These are phyloP conservation scores for Lasiosphaeria miniovina DNA, from an alignment of 495 filamentous ascomycete genomes.

Conservation along the genomic window DNA sequence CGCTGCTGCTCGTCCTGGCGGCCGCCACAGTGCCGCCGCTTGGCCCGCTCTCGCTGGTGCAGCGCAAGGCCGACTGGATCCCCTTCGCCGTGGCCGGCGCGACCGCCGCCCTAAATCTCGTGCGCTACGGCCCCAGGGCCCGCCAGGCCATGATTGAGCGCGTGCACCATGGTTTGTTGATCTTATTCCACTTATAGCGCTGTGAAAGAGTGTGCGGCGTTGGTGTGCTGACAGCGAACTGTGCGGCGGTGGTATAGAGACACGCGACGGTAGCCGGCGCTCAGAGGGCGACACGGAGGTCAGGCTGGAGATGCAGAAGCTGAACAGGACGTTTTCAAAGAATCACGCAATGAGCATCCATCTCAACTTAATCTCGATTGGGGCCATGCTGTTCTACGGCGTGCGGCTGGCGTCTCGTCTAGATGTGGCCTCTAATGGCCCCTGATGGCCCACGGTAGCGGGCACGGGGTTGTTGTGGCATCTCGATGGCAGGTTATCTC, in stretches of 20 bases:
- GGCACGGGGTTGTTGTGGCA: too few relatives aligned
- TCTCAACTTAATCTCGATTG: slow-evolving; percentile 50
- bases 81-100: slow-evolving; percentile 39
- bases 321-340: slow-evolving; percentile 44
- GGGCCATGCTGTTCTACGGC: slow-evolving; percentile 51
- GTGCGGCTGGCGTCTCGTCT: slow-evolving; percentile 37
- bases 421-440: not conserved
- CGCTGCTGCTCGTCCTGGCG: slow-evolving; percentile 42
- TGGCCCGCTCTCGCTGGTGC: slow-evolving; percentile 36
- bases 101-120: slow-evolving; percentile 46
- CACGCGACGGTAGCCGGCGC: slow-evolving; percentile 16
- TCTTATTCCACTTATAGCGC: not conserved
- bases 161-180: slow-evolving; percentile 38
- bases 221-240: not conserved
- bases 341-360: slow-evolving; percentile 58
- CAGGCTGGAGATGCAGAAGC: slow-evolving; percentile 34
- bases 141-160: slow-evolving; percentile 42
- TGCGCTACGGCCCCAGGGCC: slow-evolving; percentile 48
- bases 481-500: too few relatives aligned
- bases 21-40: slow-evolving; percentile 45
- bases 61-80: slow-evolving; percentile 31
- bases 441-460: too few relatives aligned
- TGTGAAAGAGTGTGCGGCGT: not conserved
- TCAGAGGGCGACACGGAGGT: not conserved
- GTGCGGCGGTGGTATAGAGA: slow-evolving; percentile 18